phyloP scores from a whole-genome alignment of 2,329 filamentous ascomycete genomes.

The Colletotrichum incanum region DNA sequence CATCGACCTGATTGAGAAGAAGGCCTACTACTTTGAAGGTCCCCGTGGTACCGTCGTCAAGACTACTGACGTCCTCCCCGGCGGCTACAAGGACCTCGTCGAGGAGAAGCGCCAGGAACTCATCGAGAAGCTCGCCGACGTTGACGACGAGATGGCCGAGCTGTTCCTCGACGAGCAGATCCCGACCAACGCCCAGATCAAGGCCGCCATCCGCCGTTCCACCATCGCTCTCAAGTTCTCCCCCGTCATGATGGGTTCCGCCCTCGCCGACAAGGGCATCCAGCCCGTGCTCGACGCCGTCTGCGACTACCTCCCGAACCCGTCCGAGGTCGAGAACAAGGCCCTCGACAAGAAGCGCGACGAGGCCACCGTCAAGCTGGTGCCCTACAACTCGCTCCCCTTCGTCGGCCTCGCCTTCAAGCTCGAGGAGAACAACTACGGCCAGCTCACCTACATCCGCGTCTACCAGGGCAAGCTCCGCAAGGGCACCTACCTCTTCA shows the following conservation, averaged over 20 bases:
- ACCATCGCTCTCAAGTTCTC: slow-evolving; percentile 94
- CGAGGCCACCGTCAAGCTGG: slow-evolving; percentile 87
- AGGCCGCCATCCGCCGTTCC: slow-evolving; percentile 89
- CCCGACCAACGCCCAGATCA: slow-evolving; percentile 87
- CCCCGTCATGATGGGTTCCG: slow-evolving; percentile 96
- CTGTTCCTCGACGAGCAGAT: slow-evolving; percentile 90
- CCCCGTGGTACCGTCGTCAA: slow-evolving; percentile 83
- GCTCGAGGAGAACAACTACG: slow-evolving; percentile 98
- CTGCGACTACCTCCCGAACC: slow-evolving; percentile 95
- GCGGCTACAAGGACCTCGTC: slow-evolving; percentile 81
- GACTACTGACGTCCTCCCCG: slow-evolving; percentile 85
- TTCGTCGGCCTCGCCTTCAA: slow-evolving; percentile 99
- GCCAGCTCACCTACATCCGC: slow-evolving; percentile 97
- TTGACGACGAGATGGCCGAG: slow-evolving; percentile 98
- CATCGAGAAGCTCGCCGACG: slow-evolving; percentile 96
- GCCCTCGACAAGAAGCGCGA: slow-evolving; percentile 86
- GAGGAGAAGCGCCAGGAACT: slow-evolving; percentile 87
- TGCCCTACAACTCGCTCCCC: slow-evolving; percentile 93
- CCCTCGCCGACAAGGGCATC: slow-evolving; percentile 92
- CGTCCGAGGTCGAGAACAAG: slow-evolving; percentile 88
- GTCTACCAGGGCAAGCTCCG: slow-evolving; percentile 94
- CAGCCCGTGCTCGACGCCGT: slow-evolving; percentile 98
- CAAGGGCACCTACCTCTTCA: slow-evolving; percentile 93
- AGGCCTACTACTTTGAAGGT: slow-evolving; percentile 93
- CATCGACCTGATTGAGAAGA: slow-evolving; percentile 93